Conservation (phyloP, 495 filamentous ascomycete species). For the Penicillium turbatum region DNA sequence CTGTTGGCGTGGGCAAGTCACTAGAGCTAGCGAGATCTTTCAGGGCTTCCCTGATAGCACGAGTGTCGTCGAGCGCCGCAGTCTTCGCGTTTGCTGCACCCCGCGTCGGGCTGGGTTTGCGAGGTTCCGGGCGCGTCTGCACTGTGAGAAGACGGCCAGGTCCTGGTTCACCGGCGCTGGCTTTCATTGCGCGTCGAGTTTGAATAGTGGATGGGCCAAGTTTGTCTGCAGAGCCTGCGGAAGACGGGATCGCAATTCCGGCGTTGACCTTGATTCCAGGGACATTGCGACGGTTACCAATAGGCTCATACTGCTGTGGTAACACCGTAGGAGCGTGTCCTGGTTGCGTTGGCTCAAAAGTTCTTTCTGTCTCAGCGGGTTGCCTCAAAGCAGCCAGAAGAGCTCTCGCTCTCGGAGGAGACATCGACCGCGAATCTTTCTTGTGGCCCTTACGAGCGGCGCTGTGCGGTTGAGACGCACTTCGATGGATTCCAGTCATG, state of each 20-base stretch:
- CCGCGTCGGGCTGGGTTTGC: slow-evolving; percentile 3
- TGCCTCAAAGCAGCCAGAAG: slow-evolving; percentile 36
- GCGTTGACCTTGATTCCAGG: slow-evolving; percentile 18
- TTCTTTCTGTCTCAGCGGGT: slow-evolving; percentile 12
- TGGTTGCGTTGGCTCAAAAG: slow-evolving; percentile 4
- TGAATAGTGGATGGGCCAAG: slow-evolving; percentile 29
- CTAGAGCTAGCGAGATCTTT: slow-evolving; percentile 10
- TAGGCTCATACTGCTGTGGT: background rate
- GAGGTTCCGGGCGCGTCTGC: slow-evolving; percentile 19
- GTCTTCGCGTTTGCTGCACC: slow-evolving; percentile 6
- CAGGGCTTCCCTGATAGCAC: slow-evolving; percentile 6
- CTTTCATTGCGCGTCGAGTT: slow-evolving; percentile 33
- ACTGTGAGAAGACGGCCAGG: slow-evolving; percentile 28
- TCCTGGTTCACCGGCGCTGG: slow-evolving; percentile 13
- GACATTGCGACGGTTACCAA: slow-evolving; percentile 12
- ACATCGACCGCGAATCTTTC: slow-evolving; percentile 40
- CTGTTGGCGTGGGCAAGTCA: slow-evolving; percentile 31
- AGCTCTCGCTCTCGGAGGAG: slow-evolving; percentile 36
- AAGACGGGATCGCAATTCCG: slow-evolving; percentile 7
- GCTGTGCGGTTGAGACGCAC: slow-evolving; percentile 37
- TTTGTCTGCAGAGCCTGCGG: slow-evolving; percentile 2
- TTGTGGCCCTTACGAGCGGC: slow-evolving; percentile 20
- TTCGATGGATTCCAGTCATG: slow-evolving; percentile 22
- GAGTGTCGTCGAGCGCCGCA: slow-evolving; percentile 9
- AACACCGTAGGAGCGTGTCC: slow-evolving; percentile 1